Evolutionary conservation across 192 early-diverging fungal species (phyloP), one percentile per base, ranked within the genome.

Genomic region (Linnemannia zychae): DNA sequence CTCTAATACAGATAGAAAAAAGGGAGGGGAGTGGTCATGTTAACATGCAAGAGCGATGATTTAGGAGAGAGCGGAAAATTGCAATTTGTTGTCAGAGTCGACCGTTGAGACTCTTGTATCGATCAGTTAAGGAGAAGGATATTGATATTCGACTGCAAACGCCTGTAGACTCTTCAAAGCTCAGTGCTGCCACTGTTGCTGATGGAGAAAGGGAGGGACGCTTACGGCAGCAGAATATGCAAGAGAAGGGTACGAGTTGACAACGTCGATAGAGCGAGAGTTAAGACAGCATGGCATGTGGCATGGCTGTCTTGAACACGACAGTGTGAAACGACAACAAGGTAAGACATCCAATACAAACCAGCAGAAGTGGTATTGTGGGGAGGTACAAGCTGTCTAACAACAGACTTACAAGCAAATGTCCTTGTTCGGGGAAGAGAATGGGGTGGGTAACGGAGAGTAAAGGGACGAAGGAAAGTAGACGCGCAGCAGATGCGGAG

Each of bases 401-500:
- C 9, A 31, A 44, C 40, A 9, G 28, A 63, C 24, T 63, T 63
- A 63, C 57, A 63, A 3, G 57, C 57, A 63, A 24, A 63, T 13
- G 57, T 12, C 57, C 57, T 24, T 63, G 57, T 63, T 63, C 57
- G 48, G 17, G 52, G 52, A 60, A 63, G 3, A 24, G 28, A 24
- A 63, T 28, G 53, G 22, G 15, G n/a, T 53, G 44, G 38, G 22
- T 44, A 34, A 40, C 0, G 18, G 18, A 18, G 24, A n/a, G 13
- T n/a, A 57, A 60, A n/a, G 5, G 48, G 46, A n/a, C 7, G 38
- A 34, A 48, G 44, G 31, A 65, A 40, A 53, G 67, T 31, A 47
- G 40, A 36, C 13, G 53, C 44, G 70, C 66, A 46, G 48, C 71
- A 73, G 71, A 37, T 49, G 67, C 53, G 50, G 57, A 57, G 49